These are phyloP conservation scores for Colletotrichum falcatum DNA, from an alignment of 2,329 filamentous ascomycete species.

Conservation along the genomic window DNA sequence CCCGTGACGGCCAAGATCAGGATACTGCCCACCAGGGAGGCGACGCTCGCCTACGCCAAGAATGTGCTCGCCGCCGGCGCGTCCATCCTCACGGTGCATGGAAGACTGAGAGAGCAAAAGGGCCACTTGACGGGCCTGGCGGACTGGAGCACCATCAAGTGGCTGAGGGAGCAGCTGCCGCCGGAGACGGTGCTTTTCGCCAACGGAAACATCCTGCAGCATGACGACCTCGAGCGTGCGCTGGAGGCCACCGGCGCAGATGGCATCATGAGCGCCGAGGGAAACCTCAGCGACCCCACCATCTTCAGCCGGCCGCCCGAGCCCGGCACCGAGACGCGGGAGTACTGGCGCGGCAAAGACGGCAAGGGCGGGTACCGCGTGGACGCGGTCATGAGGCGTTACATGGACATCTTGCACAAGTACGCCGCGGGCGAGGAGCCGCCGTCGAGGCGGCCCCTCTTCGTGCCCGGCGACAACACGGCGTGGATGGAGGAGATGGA, in stretches of 20 bases:
- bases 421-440: slow-evolving; percentile 76
- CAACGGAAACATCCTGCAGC: slow-evolving; percentile 91
- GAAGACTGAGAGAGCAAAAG: slow-evolving; percentile 89
- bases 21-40: slow-evolving; percentile 86
- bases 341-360: slow-evolving; percentile 87
- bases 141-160: slow-evolving; percentile 89
- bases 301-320: slow-evolving; percentile 81
- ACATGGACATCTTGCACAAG: slow-evolving; percentile 89
- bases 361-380: slow-evolving; percentile 88
- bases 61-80: slow-evolving; percentile 90
- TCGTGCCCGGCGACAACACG: slow-evolving; percentile 71
- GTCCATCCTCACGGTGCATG: slow-evolving; percentile 94
- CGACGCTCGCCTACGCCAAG: slow-evolving; percentile 88
- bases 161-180: slow-evolving; percentile 85
- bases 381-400: slow-evolving; percentile 87
- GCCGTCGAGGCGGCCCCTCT: slow-evolving; percentile 78
- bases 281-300: slow-evolving; percentile 90
- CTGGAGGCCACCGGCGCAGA: slow-evolving; percentile 88
- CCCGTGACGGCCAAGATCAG: slow-evolving; percentile 97
- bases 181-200: slow-evolving; percentile 93
- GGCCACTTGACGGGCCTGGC: slow-evolving; percentile 94
- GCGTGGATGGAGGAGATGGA: slow-evolving; percentile 57
- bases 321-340: slow-evolving; percentile 67
- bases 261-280: slow-evolving; percentile 95
- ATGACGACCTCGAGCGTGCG: slow-evolving; percentile 81